Evolutionary conservation across 169 alveolate genomes (phyloP).

Genomic region (Plasmodium cynomolgi): DNA sequence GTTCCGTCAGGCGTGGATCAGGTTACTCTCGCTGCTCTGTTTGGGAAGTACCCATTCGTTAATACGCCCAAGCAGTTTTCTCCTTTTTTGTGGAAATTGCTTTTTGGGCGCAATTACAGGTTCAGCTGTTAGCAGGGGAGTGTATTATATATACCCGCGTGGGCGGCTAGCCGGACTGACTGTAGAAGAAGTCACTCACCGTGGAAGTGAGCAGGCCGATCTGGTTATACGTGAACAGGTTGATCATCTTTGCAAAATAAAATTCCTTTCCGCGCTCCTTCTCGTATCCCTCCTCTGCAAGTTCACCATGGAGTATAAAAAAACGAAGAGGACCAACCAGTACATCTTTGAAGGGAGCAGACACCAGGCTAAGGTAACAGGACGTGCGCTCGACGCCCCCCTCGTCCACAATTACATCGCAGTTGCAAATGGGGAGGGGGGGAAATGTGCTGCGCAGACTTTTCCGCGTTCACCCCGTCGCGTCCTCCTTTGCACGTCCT

Average conservation of each 20-base stretch:
- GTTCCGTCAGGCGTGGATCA: background rate
- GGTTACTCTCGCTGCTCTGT: background rate
- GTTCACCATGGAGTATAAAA: conserved; percentile 54
- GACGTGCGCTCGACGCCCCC: background rate
- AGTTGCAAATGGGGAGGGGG: background rate
- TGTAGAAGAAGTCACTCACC: background rate
- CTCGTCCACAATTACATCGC: background rate
- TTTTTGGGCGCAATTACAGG: background rate
- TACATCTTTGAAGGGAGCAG: conserved; percentile 53
- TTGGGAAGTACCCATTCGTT: background rate
- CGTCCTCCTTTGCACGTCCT: background rate
- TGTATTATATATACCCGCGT: background rate
- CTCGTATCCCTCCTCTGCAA: background rate
- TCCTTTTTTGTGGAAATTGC: background rate
- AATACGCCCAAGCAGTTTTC: background rate
- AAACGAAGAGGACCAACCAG: conserved; percentile 58
- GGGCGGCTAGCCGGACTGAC: background rate
- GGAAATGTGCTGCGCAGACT: background rate
- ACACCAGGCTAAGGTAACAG: conserved; percentile 33
- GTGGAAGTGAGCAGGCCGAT: too few species aligned
- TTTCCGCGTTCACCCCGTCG: background rate
- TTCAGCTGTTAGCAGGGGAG: background rate
- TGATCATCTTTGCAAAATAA: conserved; percentile 20
- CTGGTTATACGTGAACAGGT: background rate
- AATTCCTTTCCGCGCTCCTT: background rate